Conservation (phyloP, 257 asterid genomes). For the Przewalskia tangutica region DNA sequence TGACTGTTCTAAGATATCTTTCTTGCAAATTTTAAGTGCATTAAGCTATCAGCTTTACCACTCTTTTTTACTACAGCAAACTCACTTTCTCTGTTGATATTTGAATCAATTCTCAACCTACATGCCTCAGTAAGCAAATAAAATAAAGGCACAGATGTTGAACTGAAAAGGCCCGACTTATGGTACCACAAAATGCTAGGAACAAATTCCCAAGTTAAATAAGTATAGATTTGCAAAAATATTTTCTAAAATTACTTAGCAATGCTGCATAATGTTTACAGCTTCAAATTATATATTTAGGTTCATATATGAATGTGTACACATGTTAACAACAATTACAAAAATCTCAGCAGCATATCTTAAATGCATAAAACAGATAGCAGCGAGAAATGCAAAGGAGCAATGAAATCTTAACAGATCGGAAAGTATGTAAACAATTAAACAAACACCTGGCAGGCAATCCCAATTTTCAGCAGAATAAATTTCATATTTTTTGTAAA, state of each 20-base stretch:
- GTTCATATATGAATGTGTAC: not conserved
- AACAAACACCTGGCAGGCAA: slow-evolving; percentile 33
- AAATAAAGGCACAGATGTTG: not conserved
- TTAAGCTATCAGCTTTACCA: not conserved
- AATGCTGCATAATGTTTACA: not conserved
- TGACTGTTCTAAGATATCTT: not conserved
- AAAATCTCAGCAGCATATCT: not conserved
- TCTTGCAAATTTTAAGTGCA: not conserved
- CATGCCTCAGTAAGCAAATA: not conserved
- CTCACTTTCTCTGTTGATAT: not conserved
- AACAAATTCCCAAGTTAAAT: no score
- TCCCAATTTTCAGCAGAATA: slow-evolving; percentile 33
- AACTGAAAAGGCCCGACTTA: not conserved
- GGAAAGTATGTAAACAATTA: not conserved
- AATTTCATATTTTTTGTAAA: no score
- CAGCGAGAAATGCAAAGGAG: not conserved
- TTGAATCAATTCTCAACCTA: no score
- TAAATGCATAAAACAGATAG: not conserved
- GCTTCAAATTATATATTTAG: not conserved
- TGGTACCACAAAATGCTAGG: not conserved
- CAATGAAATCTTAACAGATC: not conserved
- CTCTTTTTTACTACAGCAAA: not conserved
- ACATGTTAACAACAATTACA: not conserved
- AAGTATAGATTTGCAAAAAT: not conserved
- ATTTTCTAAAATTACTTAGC: not conserved